A percentile compares a stretch with the other conserved stretches of the same genome.
phyloP scores from a whole-genome alignment of 2,329 filamentous ascomycete species.

The Fusarium keratoplasticum region DNA sequence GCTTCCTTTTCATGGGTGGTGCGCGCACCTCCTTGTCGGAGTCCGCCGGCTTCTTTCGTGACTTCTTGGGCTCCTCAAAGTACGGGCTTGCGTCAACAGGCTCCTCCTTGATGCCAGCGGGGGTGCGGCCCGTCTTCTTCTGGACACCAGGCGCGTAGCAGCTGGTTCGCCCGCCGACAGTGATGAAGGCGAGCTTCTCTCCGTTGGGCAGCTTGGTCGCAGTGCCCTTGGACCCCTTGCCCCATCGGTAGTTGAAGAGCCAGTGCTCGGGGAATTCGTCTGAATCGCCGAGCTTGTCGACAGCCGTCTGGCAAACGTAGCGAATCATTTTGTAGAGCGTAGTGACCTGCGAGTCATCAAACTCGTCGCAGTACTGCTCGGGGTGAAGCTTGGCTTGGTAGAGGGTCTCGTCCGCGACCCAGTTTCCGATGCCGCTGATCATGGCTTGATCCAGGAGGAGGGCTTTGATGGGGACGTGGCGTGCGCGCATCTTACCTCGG shows the following conservation, averaged over 20 bases:
- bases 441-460: slow-evolving; percentile 88
- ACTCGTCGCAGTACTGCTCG: slow-evolving; percentile 90
- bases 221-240: slow-evolving; percentile 83
- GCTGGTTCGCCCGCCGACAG: slow-evolving; percentile 90
- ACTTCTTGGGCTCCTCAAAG: slow-evolving; percentile 42
- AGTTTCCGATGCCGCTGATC: slow-evolving; percentile 95
- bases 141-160: slow-evolving; percentile 88
- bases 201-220: slow-evolving; percentile 80
- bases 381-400: slow-evolving; percentile 92
- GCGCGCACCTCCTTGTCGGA: slow-evolving; percentile 38
- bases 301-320: slow-evolving; percentile 83
- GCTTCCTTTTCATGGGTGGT: slow-evolving; percentile 42
- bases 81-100: slow-evolving; percentile 45
- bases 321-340: slow-evolving; percentile 78
- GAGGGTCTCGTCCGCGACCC: slow-evolving; percentile 95
- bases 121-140: slow-evolving; percentile 74
- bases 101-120: slow-evolving; percentile 58
- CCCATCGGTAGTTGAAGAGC: slow-evolving; percentile 91
- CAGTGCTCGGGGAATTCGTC: slow-evolving; percentile 87
- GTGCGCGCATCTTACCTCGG: slow-evolving; percentile 74
- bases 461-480: slow-evolving; percentile 89
- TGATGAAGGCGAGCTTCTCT: slow-evolving; percentile 86
- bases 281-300: slow-evolving; percentile 83
- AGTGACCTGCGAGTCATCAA: slow-evolving; percentile 77
- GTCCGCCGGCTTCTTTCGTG: slow-evolving; percentile 38